These are phyloP conservation scores for Polytolypa hystricis DNA, from an alignment of 2,329 filamentous ascomycete genomes.

Conservation along the genomic window DNA sequence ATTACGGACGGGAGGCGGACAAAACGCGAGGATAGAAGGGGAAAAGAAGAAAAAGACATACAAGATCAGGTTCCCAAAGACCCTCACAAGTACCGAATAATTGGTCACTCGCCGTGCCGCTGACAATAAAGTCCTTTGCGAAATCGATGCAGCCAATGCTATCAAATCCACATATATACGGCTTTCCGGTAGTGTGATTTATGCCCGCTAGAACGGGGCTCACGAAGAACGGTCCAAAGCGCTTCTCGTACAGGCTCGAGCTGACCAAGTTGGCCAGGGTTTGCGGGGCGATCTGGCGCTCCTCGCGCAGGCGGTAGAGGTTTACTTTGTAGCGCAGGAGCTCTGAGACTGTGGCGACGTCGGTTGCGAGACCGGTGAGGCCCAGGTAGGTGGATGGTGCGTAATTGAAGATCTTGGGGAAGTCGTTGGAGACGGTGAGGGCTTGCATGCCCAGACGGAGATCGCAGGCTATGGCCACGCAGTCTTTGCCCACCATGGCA, in stretches of 20 bases:
- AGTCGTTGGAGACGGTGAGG: conserved; percentile 95
- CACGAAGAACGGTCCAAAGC: conserved; percentile 95
- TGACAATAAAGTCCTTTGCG: conserved; percentile 98
- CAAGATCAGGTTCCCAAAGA: conserved; percentile 94
- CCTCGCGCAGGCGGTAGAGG: conserved; percentile 98
- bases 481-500: conserved; percentile 99
- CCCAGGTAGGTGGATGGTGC: conserved; percentile 83
- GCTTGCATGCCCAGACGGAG: conserved; percentile 93
- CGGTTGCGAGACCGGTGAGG: conserved; percentile 89
- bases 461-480: conserved; percentile 97
- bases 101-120: conserved; percentile 91
- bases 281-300: conserved; percentile 86
- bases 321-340: conserved; percentile 99
- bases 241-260: conserved; percentile 80
- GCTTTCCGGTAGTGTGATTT: conserved; percentile 85
- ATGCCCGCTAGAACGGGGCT: conserved; percentile 89
- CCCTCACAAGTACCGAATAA: conserved; percentile 98
- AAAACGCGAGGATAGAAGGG: too few relatives aligned
- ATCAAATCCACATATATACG: conserved; percentile 98
- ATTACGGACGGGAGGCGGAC: too few relatives aligned
- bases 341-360: conserved; percentile 87
- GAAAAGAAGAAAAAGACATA: conserved; percentile 36
- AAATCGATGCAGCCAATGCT: conserved; percentile 99
- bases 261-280: conserved; percentile 96
- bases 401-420: conserved; percentile 99